Percentiles rank a stretch among this genome's conserved stretches.
phyloP scores from a whole-genome alignment of 768 basidiomycete genomes.

The Leucogyrophana mollusca region DNA sequence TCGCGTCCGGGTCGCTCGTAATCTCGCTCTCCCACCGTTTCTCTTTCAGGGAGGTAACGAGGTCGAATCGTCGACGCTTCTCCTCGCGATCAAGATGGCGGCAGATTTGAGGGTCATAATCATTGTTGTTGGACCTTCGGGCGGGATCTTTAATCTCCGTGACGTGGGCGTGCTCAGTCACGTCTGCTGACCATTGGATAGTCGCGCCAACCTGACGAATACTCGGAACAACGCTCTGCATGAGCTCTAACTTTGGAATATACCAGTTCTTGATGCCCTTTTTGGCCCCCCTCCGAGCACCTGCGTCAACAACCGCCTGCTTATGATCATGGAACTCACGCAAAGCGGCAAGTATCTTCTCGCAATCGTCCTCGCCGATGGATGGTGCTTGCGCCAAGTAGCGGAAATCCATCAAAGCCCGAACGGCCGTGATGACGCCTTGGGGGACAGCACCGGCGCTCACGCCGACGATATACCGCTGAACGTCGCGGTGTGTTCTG shows the following conservation, averaged over 20 bases:
- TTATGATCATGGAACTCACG: constrained; percentile 34
- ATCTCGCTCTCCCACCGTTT: constrained; percentile 7
- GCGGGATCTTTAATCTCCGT: constrained; percentile 30
- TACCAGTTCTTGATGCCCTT: constrained; percentile 29
- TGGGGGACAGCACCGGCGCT: constrained; percentile 31
- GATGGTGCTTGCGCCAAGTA: constrained; percentile 32
- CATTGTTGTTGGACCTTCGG: constrained; percentile 26
- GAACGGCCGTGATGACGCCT: constrained; percentile 30
- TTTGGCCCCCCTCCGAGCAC: constrained; percentile 18
- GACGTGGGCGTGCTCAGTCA: constrained; percentile 33
- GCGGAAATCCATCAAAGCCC: constrained; percentile 35
- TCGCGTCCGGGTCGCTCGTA: constrained; percentile 9
- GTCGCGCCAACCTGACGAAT: constrained; percentile 25
- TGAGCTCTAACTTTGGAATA: constrained; percentile 41
- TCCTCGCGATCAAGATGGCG: constrained; percentile 29
- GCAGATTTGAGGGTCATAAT: constrained; percentile 35
- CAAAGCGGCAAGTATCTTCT: constrained; percentile 17
- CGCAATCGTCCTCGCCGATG: constrained; percentile 19
- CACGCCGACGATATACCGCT: constrained; percentile 29
- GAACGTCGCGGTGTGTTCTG: constrained; percentile 34
- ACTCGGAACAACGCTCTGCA: constrained; percentile 32
- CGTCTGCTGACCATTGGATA: constrained; percentile 35
- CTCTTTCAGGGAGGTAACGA: background rate
- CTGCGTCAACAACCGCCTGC: constrained; percentile 26
- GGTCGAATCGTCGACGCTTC: constrained; percentile 27